Evolutionary conservation across 169 alveolate genomes (phyloP).

Genomic region (Plasmodium billcollinsi): DNA sequence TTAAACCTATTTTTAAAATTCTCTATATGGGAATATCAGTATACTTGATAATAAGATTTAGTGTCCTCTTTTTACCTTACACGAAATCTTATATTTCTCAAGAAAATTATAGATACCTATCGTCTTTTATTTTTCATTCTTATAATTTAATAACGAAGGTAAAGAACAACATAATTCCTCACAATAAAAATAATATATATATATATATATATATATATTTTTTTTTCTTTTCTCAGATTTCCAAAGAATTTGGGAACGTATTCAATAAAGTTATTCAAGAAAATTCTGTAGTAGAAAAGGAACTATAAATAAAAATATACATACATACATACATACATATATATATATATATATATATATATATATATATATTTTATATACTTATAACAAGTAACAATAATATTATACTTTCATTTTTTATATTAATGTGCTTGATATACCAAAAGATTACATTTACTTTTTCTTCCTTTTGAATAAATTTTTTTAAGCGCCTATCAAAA

Average conservation of each 20-base stretch:
- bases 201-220: not conserved
- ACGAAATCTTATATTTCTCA: constrained; percentile 62
- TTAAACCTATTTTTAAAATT: constrained; percentile 65
- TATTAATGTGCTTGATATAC: no score
- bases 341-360: no score
- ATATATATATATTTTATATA: no score
- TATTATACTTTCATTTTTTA: no score
- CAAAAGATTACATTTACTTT: no score
- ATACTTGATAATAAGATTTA: constrained; percentile 27
- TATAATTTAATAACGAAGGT: constrained; percentile 53
- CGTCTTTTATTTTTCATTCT: constrained; percentile 30
- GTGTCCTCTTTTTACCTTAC: constrained; percentile 64
- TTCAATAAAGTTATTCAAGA: constrained; percentile 48
- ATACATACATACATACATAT: no score
- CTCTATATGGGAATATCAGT: constrained; percentile 47
- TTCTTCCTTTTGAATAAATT: no score
- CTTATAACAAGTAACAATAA: no score
- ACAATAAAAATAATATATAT: not conserved
- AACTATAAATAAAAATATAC: constrained; percentile 4
- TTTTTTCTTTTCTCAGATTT: constrained; percentile 14
- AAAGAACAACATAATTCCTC: not conserved
- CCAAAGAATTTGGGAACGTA: constrained; percentile 14
- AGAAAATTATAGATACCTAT: constrained; percentile 49
- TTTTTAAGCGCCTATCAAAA: not conserved
- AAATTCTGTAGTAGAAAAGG: constrained; percentile 19